Evolutionary conservation across 2,329 filamentous ascomycete genomes (phyloP).

Genomic region (Bisporella sp.): DNA sequence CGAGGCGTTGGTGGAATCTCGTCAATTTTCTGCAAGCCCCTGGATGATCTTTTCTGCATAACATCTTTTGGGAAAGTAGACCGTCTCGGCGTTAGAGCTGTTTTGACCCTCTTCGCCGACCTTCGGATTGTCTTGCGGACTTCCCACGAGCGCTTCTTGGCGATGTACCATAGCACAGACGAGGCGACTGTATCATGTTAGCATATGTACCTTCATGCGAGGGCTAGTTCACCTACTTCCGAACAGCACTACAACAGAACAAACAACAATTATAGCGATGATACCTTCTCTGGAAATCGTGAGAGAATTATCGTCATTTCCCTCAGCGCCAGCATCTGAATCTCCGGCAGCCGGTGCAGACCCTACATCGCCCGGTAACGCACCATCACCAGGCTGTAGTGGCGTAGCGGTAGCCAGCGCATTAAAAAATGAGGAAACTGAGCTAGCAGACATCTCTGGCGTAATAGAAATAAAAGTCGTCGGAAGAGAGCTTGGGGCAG

Average conservation of each 20-base stretch:
- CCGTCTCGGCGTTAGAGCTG: conserved; percentile 54
- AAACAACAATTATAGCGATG: conserved; percentile 68
- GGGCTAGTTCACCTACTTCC: conserved; percentile 49
- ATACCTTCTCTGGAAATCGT: conserved; percentile 61
- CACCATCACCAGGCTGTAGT: conserved; percentile 21
- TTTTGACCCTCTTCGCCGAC: conserved; percentile 56
- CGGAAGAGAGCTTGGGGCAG: conserved; percentile 10
- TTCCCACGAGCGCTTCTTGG: conserved; percentile 82
- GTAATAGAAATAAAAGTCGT: conserved; percentile 18
- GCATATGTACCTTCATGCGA: neutral
- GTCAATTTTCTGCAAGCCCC: conserved; percentile 40
- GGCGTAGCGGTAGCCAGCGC: conserved; percentile 23
- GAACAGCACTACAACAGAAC: conserved; percentile 57
- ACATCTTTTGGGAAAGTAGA: conserved; percentile 53
- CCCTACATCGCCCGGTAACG: conserved; percentile 24
- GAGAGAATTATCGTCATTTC: conserved; percentile 51
- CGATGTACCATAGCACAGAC: conserved; percentile 68
- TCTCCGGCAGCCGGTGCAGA: conserved; percentile 36
- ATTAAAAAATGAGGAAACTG: conserved; percentile 23
- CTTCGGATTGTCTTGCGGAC: conserved; percentile 64
- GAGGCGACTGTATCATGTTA: conserved; percentile 15
- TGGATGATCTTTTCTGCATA: conserved; percentile 35
- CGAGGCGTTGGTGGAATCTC: conserved; percentile 55
- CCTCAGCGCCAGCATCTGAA: conserved; percentile 57
- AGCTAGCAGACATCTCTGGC: conserved; percentile 27